Evolutionary conservation across 345 rosid species (phyloP), one percentile per base, ranked within the genome.

Genomic region (Cardiospermum halicacabum): DNA sequence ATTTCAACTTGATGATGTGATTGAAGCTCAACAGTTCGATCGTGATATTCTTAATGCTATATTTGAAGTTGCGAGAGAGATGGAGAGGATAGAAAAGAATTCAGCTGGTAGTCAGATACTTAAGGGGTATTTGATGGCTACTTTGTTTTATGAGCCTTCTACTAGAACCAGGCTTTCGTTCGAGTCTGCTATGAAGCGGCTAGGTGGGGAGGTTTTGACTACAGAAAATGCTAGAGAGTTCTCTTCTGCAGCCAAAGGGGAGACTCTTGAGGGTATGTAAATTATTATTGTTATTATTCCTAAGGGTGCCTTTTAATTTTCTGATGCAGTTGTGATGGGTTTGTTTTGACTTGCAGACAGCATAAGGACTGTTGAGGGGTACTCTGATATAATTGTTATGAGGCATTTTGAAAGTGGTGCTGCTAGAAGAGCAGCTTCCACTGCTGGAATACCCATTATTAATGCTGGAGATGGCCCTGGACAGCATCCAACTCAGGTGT

Each of bases 381-480:
- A 94, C 63, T 72, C 96, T 0, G 96, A 94, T 75, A 85, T 91
- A 53, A 91, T 94, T 5, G 97, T 91, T 65, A 89, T 91, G 96
- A 83, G 97, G 9, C 99, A 94, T 74, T 94, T 91, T 72, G 97
- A 91, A 78, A 89, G 96, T 16, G 97, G 99, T 24, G 95, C 99
- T 75, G 97, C 99, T 2, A 89, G 50, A 77, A 87, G 82, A 77
- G 97, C 99, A 12, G 97, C 97, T 15, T 75, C 85, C 18, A 87
- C 96, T 3, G 96, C 97, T 13, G 67, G 73, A 49, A 82, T 94
- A 82, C 99, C 99, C 25, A 74, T 94, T 53, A 85, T 94, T 55
- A 94, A 91, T 68, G 97, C 99, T 15, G 99, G 99, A 51, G 99
- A 94, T 79, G 99, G 99, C 61, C 99, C 99, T 36, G 99, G 99